Evolutionary conservation across 2,329 filamentous ascomycete genomes (phyloP).

Genomic region (Elsinoe necatrix): DNA sequence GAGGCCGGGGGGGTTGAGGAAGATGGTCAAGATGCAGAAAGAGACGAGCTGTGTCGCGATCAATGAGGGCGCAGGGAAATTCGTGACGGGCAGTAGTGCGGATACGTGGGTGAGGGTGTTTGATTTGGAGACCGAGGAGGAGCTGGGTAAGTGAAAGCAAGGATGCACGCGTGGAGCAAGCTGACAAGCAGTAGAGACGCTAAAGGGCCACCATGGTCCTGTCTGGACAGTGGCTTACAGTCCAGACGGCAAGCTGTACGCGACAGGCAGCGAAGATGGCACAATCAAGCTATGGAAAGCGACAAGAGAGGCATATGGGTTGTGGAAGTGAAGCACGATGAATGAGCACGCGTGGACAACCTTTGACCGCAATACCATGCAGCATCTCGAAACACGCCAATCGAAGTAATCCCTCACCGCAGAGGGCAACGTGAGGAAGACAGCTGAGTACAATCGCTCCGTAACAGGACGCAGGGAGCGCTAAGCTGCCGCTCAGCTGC

Average conservation of each 20-base stretch:
- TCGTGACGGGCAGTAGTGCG: slow-evolving; percentile 82
- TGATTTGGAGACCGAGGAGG: slow-evolving; percentile 72
- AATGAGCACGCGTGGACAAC: neutral
- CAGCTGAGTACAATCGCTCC: too few relatives aligned
- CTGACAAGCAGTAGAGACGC: slow-evolving; percentile 54
- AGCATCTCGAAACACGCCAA: too few relatives aligned
- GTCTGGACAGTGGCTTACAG: slow-evolving; percentile 96
- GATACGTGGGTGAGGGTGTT: slow-evolving; percentile 98
- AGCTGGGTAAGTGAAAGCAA: slow-evolving; percentile 52
- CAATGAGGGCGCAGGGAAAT: slow-evolving; percentile 69
- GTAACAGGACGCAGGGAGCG: too few relatives aligned
- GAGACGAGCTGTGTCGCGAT: slow-evolving; percentile 87
- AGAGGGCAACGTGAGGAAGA: too few relatives aligned
- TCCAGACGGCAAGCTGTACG: slow-evolving; percentile 91
- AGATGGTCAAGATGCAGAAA: slow-evolving; percentile 69
- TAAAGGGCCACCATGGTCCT: slow-evolving; percentile 94
- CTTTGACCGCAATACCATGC: neutral
- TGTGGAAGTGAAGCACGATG: slow-evolving; percentile 47
- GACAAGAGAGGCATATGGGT: slow-evolving; percentile 54
- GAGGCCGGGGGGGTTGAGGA: slow-evolving; percentile 61
- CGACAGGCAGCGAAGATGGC: slow-evolving; percentile 91
- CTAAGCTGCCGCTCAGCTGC: too few relatives aligned
- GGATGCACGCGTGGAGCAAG: neutral
- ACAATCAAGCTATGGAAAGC: slow-evolving; percentile 89
- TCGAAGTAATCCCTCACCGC: too few relatives aligned